Evolutionary conservation across 495 filamentous ascomycete species (phyloP).

Genomic region (Cladorrhinum samala): DNA sequence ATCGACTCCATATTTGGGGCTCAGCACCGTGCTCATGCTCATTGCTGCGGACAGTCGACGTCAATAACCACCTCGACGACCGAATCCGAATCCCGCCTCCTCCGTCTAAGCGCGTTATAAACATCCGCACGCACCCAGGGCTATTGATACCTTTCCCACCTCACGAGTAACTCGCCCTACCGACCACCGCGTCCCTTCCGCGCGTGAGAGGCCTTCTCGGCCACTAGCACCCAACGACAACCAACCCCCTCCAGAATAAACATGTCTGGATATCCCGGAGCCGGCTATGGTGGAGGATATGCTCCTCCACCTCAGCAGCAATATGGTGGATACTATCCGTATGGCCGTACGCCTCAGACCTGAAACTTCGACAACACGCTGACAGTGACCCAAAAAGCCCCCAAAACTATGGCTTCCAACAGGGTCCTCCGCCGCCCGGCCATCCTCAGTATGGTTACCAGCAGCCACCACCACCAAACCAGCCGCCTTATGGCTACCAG

Average conservation of each 20-base stretch:
- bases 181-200: neutral
- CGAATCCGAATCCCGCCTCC: neutral
- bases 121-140: neutral
- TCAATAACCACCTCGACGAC: neutral
- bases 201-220: neutral
- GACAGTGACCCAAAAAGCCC: conserved; percentile 8
- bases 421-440: conserved; percentile 19
- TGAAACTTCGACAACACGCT: neutral
- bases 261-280: conserved; percentile 10
- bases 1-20: neutral
- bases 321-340: conserved; percentile 5
- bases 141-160: neutral
- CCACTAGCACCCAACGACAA: neutral
- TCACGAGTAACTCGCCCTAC: neutral
- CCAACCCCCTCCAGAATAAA: neutral
- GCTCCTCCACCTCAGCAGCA: conserved; percentile 1
- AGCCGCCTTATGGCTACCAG: conserved; percentile 29
- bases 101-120: neutral
- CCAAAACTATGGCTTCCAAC: conserved; percentile 21
- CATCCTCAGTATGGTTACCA: conserved; percentile 43
- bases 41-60: conserved; percentile 2
- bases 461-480: conserved; percentile 36
- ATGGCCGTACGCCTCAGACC: neutral
- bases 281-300: conserved; percentile 6
- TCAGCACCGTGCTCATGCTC: conserved; percentile 1